A percentile compares a stretch with the other conserved stretches of the same genome.
Conservation (phyloP, 2,329 filamentous ascomycete genomes). For the Colletotrichum caudatum region DNA sequence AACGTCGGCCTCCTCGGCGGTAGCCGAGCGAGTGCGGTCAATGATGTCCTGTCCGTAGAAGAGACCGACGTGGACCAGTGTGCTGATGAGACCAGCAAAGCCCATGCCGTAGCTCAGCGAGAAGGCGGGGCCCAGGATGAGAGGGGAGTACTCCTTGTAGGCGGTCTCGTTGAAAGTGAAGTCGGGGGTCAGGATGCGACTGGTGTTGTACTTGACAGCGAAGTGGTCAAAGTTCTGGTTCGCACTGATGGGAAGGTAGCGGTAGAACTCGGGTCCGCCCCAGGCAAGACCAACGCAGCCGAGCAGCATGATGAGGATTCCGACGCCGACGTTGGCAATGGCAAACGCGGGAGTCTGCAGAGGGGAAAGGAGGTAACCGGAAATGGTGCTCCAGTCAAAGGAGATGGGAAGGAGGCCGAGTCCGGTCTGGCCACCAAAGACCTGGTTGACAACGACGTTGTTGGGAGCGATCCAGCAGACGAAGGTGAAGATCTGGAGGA, state of each 20-base stretch:
- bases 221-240: conserved; percentile 72
- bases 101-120: conserved; percentile 67
- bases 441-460: conserved; percentile 69
- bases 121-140: conserved; percentile 67
- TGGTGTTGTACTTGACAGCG: conserved; percentile 69
- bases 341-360: conserved; percentile 66
- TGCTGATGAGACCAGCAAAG: conserved; percentile 67
- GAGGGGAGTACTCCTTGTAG: conserved; percentile 69
- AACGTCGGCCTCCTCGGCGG: conserved; percentile 60
- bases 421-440: conserved; percentile 71
- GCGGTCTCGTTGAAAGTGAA: conserved; percentile 69
- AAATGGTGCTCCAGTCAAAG: conserved; percentile 65
- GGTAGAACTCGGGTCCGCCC: conserved; percentile 57
- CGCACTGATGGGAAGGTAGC: conserved; percentile 63
- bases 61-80: conserved; percentile 63
- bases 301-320: conserved; percentile 66
- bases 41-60: conserved; percentile 65
- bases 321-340: conserved; percentile 66
- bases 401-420: conserved; percentile 71
- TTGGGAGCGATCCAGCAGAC: conserved; percentile 72
- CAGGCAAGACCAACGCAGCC: conserved; percentile 63
- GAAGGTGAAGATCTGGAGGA: conserved; percentile 64
- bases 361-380: conserved; percentile 62
- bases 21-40: conserved; percentile 48
- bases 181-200: conserved; percentile 66